A percentile compares a stretch with the other conserved stretches of the same genome.
Conservation (phyloP, 2,329 filamentous ascomycete species). For the Gyromitra esculenta region DNA sequence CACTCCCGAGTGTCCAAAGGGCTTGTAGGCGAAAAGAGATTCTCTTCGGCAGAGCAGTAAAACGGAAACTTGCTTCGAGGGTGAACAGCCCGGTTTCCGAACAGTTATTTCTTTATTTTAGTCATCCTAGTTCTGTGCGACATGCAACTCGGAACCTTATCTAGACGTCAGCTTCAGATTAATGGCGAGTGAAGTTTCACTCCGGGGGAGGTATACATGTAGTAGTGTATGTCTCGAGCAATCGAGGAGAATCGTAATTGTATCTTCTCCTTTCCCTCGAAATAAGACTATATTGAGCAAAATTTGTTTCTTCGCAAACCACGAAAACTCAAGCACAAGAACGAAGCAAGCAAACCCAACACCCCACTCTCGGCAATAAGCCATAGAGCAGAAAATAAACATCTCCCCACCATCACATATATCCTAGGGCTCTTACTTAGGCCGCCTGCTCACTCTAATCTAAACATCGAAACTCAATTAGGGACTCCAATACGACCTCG, state of each 20-base stretch:
- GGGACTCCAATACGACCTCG: background rate
- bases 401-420: too few species aligned
- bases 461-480: background rate
- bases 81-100: background rate
- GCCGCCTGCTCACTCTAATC: background rate
- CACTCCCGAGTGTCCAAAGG: background rate
- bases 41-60: background rate
- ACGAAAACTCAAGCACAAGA: background rate
- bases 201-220: too few species aligned
- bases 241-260: background rate
- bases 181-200: background rate
- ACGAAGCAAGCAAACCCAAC: too few species aligned
- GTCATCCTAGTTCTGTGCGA: background rate
- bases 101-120: background rate
- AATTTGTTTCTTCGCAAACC: background rate
- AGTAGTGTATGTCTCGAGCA: too few species aligned
- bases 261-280: background rate
- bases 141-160: conserved; percentile 3
- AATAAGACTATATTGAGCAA: background rate
- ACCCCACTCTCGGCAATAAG: too few species aligned
- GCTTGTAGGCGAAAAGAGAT: background rate
- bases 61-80: background rate
- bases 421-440: too few species aligned
- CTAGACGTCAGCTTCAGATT: background rate
- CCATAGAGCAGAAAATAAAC: too few species aligned